These are phyloP conservation scores for Rhizophagus clarus DNA, from an alignment of 192 early-diverging fungal genomes.

Conservation along the genomic window DNA sequence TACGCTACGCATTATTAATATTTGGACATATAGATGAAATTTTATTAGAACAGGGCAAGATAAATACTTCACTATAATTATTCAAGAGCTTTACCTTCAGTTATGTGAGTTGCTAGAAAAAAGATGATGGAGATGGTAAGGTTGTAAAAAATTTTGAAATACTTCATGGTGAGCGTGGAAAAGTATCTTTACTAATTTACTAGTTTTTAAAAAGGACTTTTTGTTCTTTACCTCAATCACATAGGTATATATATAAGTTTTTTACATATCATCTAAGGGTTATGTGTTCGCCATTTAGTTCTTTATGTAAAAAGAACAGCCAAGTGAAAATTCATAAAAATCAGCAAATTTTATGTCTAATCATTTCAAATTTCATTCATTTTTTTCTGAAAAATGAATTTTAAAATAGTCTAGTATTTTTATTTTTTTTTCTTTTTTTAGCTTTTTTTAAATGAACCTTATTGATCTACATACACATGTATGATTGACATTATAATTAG, in stretches of 20 bases:
- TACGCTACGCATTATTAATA: neutral
- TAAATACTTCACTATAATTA: conserved; percentile 5
- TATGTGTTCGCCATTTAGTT: too few relatives aligned
- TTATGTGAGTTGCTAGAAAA: neutral
- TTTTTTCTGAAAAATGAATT: too few relatives aligned
- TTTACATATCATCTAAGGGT: too few relatives aligned
- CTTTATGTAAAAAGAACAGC: too few relatives aligned
- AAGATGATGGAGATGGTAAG: neutral
- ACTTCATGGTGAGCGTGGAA: conserved; percentile 10
- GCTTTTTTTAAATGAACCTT: too few relatives aligned
- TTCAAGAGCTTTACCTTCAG: conserved; percentile 1
- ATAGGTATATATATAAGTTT: neutral
- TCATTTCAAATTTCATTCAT: too few relatives aligned
- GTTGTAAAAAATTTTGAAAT: neutral
- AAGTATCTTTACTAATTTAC: neutral
- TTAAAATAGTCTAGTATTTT: too few relatives aligned
- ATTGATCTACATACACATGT: too few relatives aligned
- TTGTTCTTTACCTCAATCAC: neutral
- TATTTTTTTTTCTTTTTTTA: too few relatives aligned
- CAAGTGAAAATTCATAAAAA: too few relatives aligned
- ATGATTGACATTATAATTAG: too few relatives aligned
- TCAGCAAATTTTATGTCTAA: too few relatives aligned
- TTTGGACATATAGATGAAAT: neutral
- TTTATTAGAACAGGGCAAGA: neutral
- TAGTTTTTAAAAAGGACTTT: neutral